Evolutionary conservation across 371 early-diverging fungal genomes (phyloP), one percentile per base, ranked within the genome.

Genomic region (Smittium culicis): DNA sequence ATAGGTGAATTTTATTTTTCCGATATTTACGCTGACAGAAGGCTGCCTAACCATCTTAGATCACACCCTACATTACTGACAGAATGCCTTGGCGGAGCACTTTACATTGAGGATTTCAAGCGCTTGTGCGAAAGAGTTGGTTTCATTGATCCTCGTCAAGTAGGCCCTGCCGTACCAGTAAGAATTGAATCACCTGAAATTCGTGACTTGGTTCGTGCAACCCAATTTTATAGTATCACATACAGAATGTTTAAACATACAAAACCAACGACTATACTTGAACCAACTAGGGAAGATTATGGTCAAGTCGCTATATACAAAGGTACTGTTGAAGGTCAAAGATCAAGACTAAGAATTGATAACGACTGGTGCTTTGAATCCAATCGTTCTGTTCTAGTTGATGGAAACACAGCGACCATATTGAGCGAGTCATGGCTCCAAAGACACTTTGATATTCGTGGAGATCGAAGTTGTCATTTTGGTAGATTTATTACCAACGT

Each of bases 171-270:
- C 0, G 77, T 71, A n/a, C 55, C 58, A 2, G 74, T 78, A 32
- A 66, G 70, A n/a, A 72, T 78, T 58, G 76, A 74, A 61, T 35
- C 79, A 31, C 71, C 74, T 29, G 77, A 78, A 67, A 69, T 78
- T 66, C 68, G 71, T 27, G 74, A 79, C 56, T 69, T 79, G 35
- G 72, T 79, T 29, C 72, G 79, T 1, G 67, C 73, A 0, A 79
- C 78, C 61, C 75, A 77, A 70, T 78, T 78, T 69, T 74, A 67
- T 70, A 72, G 74, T 70, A 78, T 78, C 68, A 78, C 78, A 1
- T 78, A 79, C 58, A 72, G 78, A 1, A 66, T 78, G 66, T 78
- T 78, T 69, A 78, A 78, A 70, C 72, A 74, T 60, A 65, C 76
- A 29, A 73, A 73, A 32, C 72, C 77, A 28, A 62, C 72, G 30